phyloP scores from a whole-genome alignment of 345 rosid species.

The Litchi chinensis region DNA sequence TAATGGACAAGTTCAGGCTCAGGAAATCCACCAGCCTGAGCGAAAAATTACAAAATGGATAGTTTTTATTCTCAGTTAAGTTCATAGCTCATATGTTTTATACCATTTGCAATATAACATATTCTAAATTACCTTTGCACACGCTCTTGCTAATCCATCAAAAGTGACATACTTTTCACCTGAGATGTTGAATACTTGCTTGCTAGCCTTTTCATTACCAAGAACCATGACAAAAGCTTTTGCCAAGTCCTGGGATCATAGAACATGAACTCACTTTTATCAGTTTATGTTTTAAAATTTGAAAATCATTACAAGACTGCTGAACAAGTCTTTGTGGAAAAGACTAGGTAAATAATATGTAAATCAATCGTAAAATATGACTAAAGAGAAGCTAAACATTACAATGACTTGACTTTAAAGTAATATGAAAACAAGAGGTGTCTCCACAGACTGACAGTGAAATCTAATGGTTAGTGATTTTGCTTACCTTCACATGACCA shows the following conservation, averaged over 20 bases:
- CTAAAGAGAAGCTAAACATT: not conserved
- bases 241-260: conserved; percentile 74
- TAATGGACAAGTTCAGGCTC: conserved; percentile 88
- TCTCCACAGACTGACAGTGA: not conserved
- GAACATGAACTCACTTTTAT: conserved; percentile 8
- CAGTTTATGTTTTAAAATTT: not conserved
- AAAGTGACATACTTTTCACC: conserved; percentile 93
- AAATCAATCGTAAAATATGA: not conserved
- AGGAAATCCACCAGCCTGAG: conserved; percentile 94
- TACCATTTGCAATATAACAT: not conserved
- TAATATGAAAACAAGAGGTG: not conserved
- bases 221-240: conserved; percentile 73
- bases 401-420: not conserved
- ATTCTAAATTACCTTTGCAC: conserved; percentile 78
- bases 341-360: not conserved
- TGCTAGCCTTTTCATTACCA: conserved; percentile 86
- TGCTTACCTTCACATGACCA: conserved; percentile 91
- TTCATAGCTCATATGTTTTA: not conserved
- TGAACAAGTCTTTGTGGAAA: not conserved
- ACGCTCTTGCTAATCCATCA: conserved; percentile 90
- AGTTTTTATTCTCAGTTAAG: not conserved
- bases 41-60: not conserved
- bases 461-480: conserved; percentile 14
- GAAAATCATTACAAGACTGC: not conserved
- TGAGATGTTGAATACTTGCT: conserved; percentile 84